Evolutionary conservation across 345 rosid genomes (phyloP).

Genomic region (Euclidium syriacum): DNA sequence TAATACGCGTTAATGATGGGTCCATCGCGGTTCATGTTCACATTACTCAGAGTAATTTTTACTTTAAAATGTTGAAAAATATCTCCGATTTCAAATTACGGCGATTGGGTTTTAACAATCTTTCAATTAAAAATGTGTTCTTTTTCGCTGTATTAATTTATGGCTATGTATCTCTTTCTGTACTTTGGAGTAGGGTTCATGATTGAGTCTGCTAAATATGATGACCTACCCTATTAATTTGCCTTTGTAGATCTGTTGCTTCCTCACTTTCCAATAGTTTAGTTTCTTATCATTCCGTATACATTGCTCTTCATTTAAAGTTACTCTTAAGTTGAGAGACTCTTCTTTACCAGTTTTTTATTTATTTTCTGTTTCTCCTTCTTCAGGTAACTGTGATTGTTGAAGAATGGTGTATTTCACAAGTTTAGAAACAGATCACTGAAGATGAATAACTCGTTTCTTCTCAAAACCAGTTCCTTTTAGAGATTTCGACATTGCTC

Average conservation of each 20-base stretch:
- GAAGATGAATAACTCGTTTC: background rate
- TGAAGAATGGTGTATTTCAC: background rate
- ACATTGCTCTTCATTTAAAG: background rate
- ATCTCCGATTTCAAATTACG: background rate
- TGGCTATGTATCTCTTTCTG: slow-evolving; percentile 6
- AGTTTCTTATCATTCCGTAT: background rate
- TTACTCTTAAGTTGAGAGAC: background rate
- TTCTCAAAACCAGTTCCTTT: background rate
- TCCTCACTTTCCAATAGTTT: background rate
- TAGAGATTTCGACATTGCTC: no score
- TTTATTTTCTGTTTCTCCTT: background rate
- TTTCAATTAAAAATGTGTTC: background rate
- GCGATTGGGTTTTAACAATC: no score
- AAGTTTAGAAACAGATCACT: background rate
- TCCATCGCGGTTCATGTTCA: background rate
- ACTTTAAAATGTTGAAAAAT: background rate
- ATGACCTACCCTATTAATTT: slow-evolving; percentile 8
- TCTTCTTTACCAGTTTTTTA: background rate
- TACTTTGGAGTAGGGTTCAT: slow-evolving; percentile 25
- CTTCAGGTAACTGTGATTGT: slow-evolving; percentile 10
- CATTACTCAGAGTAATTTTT: background rate
- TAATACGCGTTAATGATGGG: background rate
- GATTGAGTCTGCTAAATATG: slow-evolving; percentile 9
- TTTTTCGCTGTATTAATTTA: slow-evolving; percentile 2
- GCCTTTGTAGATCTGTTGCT: slow-evolving; percentile 12